These are phyloP conservation scores for Thymus quinquecostatus DNA, from an alignment of 257 asterid species.

Conservation along the genomic window DNA sequence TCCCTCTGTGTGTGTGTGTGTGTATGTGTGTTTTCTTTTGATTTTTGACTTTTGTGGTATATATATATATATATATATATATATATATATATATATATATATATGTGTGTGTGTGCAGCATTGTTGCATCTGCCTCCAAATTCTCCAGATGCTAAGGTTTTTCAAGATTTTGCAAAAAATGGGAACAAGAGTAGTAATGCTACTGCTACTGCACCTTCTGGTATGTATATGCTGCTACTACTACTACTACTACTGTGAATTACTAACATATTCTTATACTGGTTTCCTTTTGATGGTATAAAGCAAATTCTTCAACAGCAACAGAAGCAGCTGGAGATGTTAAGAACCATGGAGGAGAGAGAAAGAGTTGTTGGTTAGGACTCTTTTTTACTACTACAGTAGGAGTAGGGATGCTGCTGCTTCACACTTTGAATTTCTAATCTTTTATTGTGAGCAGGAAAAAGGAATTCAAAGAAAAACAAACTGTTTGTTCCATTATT, in stretches of 20 bases:
- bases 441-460: background rate
- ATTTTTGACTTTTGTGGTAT: too few species aligned
- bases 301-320: conserved; percentile 36
- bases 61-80: too few species aligned
- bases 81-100: too few species aligned
- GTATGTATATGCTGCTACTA: conserved; percentile 13
- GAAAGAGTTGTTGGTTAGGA: conserved; percentile 30
- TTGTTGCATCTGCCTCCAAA: conserved; percentile 71
- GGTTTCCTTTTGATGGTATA: background rate
- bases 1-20: too few species aligned
- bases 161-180: conserved; percentile 59
- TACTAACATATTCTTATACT: too few species aligned
- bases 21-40: too few species aligned
- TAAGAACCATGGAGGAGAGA: conserved; percentile 48
- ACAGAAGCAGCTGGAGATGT: background rate
- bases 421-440: conserved; percentile 34
- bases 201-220: conserved; percentile 26
- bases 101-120: conserved; percentile 33
- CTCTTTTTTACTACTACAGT: conserved; percentile 31
- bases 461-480: background rate
- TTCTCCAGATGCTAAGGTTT: conserved; percentile 84
- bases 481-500: conserved; percentile 2
- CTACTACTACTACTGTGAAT: too few species aligned
- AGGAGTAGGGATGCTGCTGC: conserved; percentile 18
- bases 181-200: conserved; percentile 41